phyloP scores from a whole-genome alignment of 805 yeast species.

The Alloascoidea hylecoeti region DNA sequence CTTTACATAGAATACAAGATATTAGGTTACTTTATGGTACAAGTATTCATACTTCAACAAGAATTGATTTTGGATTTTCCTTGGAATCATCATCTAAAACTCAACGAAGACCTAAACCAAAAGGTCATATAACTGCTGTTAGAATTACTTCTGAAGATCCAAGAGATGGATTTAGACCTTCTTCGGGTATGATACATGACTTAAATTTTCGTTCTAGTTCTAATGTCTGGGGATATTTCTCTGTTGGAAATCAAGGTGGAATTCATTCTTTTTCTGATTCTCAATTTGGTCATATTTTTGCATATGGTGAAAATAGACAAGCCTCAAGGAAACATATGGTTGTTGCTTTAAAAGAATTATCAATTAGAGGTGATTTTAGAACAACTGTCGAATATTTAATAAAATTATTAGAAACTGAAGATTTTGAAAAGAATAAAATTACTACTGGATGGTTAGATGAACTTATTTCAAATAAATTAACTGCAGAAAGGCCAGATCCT shows the following conservation, averaged over 20 bases:
- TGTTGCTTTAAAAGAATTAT: conserved; percentile 90
- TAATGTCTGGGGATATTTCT: conserved; percentile 99
- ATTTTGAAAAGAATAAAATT: conserved; percentile 88
- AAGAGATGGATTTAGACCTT: conserved; percentile 97
- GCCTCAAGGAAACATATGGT: conserved; percentile 98
- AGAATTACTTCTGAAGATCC: conserved; percentile 99
- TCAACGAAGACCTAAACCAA: conserved; percentile 90
- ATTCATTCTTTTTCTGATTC: conserved; percentile 97
- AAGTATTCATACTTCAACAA: conserved; percentile 85
- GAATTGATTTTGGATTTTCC: conserved; percentile 81
- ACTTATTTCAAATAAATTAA: conserved; percentile 80
- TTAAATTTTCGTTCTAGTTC: conserved; percentile 94
- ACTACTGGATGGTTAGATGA: conserved; percentile 99
- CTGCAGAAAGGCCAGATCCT: conserved; percentile 95
- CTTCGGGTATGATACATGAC: conserved; percentile 94
- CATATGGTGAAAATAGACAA: conserved; percentile 97
- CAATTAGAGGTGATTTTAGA: conserved; percentile 96
- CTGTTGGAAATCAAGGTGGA: conserved; percentile 91
- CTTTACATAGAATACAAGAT: conserved; percentile 88
- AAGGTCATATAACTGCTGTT: conserved; percentile 98
- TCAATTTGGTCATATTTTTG: conserved; percentile 97
- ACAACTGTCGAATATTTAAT: conserved; percentile 96
- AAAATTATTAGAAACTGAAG: conserved; percentile 90
- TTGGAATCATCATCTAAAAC: conserved; percentile 54
- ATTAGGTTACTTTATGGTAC: conserved; percentile 89